Evolutionary conservation across 225 moss, liverwort and hornwort genomes (phyloP), one percentile per base, ranked within the genome.

Genomic region (Marchantia paleacea): DNA sequence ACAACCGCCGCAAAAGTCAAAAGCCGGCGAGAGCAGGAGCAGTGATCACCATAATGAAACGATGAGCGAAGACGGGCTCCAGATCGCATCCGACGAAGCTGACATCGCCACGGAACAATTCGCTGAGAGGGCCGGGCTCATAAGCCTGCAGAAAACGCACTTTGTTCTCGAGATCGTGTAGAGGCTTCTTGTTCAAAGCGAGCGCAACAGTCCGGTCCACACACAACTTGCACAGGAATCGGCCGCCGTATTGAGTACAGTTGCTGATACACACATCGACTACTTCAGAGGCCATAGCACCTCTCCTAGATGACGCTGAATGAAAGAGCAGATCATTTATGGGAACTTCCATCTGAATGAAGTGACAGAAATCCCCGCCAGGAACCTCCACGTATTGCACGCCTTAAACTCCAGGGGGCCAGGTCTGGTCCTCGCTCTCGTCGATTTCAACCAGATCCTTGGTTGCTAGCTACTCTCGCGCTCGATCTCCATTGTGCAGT

Each of bases 301-400:
- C 76, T 76, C 47, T 22, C 19, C 58, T 16, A 10, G 76, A 31
- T 28, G 74, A 53, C 22, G 54, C n/a, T 25, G 76, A 26, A 15
- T 76, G 76, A 13, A 76, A 76, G 29, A 76, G 55, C 58, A 76
- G 9, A 76, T 76, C 76, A 60, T 76, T 76, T 76, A 76, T 76
- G 58, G 76, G 58, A 61, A 76, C 76, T 18, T 76, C 76, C 76
- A 76, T 76, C 15, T 55, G 15, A n/a, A 74, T 5, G 9, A 20
- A 74, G n/a, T 52, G 73, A 74, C 53, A 74, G 52, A 52, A 54
- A 28, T 55, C 24, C 61, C 61, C 19, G 6, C 61, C 19, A 7
- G 7, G 18, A 54, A 52, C 24, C 73, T 74, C 1, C 54, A 53
- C 52, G 73, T 74, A n/a, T 1, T 50, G 53, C 73, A 54, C 73